Base-by-base conservation (phyloP, 2,329 filamentous ascomycete species). In the Diaporthe batatas region DNA sequence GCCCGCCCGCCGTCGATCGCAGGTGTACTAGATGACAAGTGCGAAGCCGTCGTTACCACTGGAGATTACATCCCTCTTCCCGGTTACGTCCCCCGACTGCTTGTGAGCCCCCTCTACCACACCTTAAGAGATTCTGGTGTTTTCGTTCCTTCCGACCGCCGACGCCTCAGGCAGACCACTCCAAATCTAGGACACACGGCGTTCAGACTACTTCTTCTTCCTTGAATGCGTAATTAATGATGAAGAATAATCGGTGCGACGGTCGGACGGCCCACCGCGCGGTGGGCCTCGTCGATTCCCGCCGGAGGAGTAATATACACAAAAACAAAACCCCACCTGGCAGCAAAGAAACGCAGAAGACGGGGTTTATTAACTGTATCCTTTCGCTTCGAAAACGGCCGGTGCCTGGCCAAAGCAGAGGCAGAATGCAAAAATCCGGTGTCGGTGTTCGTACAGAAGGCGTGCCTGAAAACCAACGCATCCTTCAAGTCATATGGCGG, bases 261-360 rank as follows among this genome's bases (percentile, higher is more conserved):
- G 36, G 44, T 42, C 23, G 18, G 58, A 67, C 51, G n/a, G 51
- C 49, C 64, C 32, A 18, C 64, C 47, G 18, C 42, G 42, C 57
- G 6, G 49, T 62, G 55, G 25, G 11, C 68, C 68, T 39, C 53
- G 55, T 51, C 70, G 47, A 42, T 59, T 34, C 57, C 70, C 70
- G 70, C 70, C 70, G 58, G 54, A 69, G 62, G 58, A 70, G 42
- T 70, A 73, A 68, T 74, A 68, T 74, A 74, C 71, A 74, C 65
- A 74, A 59, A 65, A 70, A 51, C 59, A 57, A 62, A 64, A 42
- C 36, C 58, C 68, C 10, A 32, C 58, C 23, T 39, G 47, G 62
- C 47, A 34, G 39, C 10, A 44, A 47, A 47, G 39, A 49, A 54
- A 67, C 42, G 47, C 39, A 68, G 53, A 73, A 65, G 25, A 34